Percentiles rank a stretch among this genome's conserved stretches.
phyloP scores from a whole-genome alignment of 768 basidiomycete genomes.

The Chalciporus pseudorubinellus region DNA sequence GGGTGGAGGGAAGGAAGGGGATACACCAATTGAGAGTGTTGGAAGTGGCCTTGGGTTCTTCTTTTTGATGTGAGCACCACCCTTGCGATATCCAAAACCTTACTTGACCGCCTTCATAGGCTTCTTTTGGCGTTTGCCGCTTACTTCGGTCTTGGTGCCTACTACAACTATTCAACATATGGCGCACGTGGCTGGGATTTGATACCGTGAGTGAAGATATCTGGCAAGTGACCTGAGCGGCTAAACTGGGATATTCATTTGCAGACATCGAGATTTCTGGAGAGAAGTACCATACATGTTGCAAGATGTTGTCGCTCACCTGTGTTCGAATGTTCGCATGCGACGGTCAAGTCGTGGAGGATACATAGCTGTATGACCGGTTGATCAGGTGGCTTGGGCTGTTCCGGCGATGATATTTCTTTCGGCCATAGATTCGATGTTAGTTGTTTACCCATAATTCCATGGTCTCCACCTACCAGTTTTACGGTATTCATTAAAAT shows the following conservation, averaged over 20 bases:
- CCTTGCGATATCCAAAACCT: slow-evolving; percentile 2
- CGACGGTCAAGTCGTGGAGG: slow-evolving; percentile 65
- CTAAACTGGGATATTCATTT: neutral
- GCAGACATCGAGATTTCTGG: slow-evolving; percentile 88
- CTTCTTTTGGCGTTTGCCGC: slow-evolving; percentile 56
- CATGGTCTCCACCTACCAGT: neutral
- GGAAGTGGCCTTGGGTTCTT: slow-evolving; percentile 87
- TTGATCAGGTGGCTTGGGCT: neutral
- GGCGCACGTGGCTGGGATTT: slow-evolving; percentile 81
- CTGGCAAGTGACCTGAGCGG: slow-evolving; percentile 1
- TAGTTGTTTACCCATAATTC: slow-evolving; percentile 9
- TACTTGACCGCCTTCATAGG: slow-evolving; percentile 41
- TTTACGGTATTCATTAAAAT: neutral
- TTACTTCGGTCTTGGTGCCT: slow-evolving; percentile 79
- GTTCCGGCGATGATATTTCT: neutral
- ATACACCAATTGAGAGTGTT: slow-evolving; percentile 39
- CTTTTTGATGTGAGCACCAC: slow-evolving; percentile 71
- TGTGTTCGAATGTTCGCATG: slow-evolving; percentile 71
- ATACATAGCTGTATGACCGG: slow-evolving; percentile 67
- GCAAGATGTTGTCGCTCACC: slow-evolving; percentile 70
- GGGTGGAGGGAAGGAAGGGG: slow-evolving; percentile 17
- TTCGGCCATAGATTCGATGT: slow-evolving; percentile 7
- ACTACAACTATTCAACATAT: slow-evolving; percentile 86
- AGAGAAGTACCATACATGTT: slow-evolving; percentile 86
- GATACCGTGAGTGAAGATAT: slow-evolving; percentile 66